Conservation (phyloP, 2,329 filamentous ascomycete species). For the Sporothrix curviconia region DNA sequence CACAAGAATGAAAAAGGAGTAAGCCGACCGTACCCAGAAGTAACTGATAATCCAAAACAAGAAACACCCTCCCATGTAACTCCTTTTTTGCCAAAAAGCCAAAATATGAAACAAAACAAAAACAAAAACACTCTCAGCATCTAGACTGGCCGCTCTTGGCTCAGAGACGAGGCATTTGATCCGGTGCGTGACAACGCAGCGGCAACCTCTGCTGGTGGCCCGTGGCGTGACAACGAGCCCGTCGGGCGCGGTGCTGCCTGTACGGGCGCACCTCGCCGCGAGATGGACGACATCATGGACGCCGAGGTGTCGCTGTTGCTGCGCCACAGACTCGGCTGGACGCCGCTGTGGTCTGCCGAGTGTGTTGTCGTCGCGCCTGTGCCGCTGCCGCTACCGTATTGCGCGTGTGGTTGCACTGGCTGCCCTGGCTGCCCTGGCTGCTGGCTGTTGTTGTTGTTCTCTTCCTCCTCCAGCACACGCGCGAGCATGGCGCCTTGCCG, state of each 20-base stretch:
- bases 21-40: background rate
- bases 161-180: background rate
- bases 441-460: slow-evolving; percentile 15
- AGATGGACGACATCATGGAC: background rate
- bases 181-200: slow-evolving; percentile 8
- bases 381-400: background rate
- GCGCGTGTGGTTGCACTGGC: background rate
- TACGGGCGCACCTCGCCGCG: background rate
- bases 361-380: too few relatives aligned
- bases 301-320: background rate
- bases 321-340: background rate
- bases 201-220: slow-evolving; percentile 8
- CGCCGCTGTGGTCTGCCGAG: background rate
- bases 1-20: too few relatives aligned
- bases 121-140: background rate
- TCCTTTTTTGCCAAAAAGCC: background rate
- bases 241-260: background rate
- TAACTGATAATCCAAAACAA: background rate
- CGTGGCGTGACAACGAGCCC: background rate
- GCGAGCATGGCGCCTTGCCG: slow-evolving; percentile 51
- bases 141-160: background rate
- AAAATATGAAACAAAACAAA: too few relatives aligned
- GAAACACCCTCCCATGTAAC: background rate
- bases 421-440: slow-evolving; percentile 7
- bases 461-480: slow-evolving; percentile 52